Evolutionary conservation across 805 yeast genomes (phyloP), one percentile per base, ranked within the genome.

Genomic region (Wickerhamiella sergipiensis): DNA sequence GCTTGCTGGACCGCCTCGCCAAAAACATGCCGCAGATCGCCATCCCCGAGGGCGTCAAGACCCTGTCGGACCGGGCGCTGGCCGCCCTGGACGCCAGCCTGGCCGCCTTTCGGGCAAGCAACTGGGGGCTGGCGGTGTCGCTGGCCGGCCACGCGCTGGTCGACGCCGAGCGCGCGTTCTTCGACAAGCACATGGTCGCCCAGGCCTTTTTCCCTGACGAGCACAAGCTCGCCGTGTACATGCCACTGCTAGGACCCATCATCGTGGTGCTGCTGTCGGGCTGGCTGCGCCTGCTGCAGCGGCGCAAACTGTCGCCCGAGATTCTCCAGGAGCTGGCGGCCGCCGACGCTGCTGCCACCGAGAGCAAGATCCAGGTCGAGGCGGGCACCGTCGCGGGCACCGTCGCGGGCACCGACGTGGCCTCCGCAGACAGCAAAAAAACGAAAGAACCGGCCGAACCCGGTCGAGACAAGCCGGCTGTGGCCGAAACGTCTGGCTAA

Each of bases 151-250:
- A 63, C n/a, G 85, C 94, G 0, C 70, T 80, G 43, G 61, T 68
- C 13, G 67, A 73, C 45, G 83, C 96, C 0, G 80, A 77, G 54
- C 71, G 71, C 45, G 97, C 97, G 0, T 90, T 90, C 60, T 90
- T 90, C 64, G 95, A 90, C 58, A 85, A 85, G 59, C 89, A 83
- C 64, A 90, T 92, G 96, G 86, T 92, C 26, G 95, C 87, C 61
- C 97, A 90, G 63, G 86, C 83, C 51, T 88, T 85, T 65, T 87
- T 89, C 71, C 97, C 98, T 0, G 90, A 85, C 56, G 97, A 90
- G 64, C 98, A 90, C 63, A 89, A 86, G 64, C 73, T 92, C 61
- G 97, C 98, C 0, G 95, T 92, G 1, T 92, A 88, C 58, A 71
- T 87, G 61, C 98, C 98, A 0, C 69, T 90, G 45, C 64, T 89